Base-by-base conservation (phyloP, 2,329 filamentous ascomycete species). In the Phialophora macrospora region DNA sequence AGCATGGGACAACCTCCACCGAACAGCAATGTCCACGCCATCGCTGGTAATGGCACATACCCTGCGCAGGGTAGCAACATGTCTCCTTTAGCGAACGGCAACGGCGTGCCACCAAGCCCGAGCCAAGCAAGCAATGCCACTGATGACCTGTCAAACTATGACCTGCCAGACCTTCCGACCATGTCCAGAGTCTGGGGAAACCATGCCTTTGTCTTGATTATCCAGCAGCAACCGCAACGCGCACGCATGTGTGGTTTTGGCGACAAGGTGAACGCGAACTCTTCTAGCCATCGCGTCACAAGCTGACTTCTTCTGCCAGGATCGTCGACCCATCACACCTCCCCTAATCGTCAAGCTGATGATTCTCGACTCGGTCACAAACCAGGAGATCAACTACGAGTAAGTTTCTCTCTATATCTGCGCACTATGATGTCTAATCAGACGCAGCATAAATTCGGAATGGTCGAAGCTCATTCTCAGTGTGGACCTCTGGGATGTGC, bases 231-330 rank as follows among this genome's bases (percentile, higher is more conserved):
- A 78, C 95, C 95, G 58, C 85, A 92, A 73, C 88, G 95, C 73
- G 95, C 95, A 71, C 91, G 95, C 68, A 98, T 98, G 95, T 99
- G 95, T 81, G 95, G 95, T 7, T 99, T 98, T 80, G 95, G 95
- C 68, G 95, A 99, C 82, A 99, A 98, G 85, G 92, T 95, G 80
- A 63, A 81, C 73, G 63, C 65, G 60, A 65, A 49, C 57, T 30
- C 14, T 34, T 22, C n/a, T 22, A 7, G 52, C 20, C 22, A 28
- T 20, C 30, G 11, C 30, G 48, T 26, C 14, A 20, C 24, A 32
- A 24, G 41, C 63, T 70, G 22, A 70, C 64, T 38, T 46, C 6
- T 41, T 60, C 46, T 70, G 66, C 74, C 74, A 96, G 91, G 95
- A 99, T 78, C 91, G 95, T 70, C 87, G 95, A 70, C 95, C 95